Conservation (phyloP, 345 rosid genomes). For the Populus euphratica region DNA sequence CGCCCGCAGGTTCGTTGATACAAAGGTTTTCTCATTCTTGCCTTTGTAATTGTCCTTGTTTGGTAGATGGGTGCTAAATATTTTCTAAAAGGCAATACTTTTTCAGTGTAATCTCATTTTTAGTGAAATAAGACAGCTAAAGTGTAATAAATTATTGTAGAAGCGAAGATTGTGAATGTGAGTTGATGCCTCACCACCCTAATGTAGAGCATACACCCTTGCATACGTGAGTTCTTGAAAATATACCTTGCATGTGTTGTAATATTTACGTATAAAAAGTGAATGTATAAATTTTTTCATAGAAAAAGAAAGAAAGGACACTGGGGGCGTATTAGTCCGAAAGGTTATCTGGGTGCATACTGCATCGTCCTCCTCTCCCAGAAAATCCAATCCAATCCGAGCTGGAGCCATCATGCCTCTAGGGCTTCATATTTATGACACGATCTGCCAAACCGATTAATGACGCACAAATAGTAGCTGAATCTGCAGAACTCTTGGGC, state of each 20-base stretch:
- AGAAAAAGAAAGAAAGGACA: neutral
- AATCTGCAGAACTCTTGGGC: constrained; percentile 5
- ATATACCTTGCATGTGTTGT: neutral
- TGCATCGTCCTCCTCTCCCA: neutral
- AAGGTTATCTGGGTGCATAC: neutral
- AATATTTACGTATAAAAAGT: neutral
- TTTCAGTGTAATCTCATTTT: no score
- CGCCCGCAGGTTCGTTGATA: no score
- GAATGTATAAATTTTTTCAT: no score
- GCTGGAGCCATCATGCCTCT: neutral
- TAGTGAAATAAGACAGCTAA: no score
- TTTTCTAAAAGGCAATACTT: no score
- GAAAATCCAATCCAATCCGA: neutral
- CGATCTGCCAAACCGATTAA: neutral
- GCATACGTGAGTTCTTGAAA: neutral
- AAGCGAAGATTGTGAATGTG: no score
- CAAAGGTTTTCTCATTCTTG: no score
- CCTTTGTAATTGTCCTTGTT: no score
- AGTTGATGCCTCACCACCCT: no score
- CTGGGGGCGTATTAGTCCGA: neutral
- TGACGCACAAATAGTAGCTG: constrained; percentile 5
- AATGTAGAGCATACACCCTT: no score
- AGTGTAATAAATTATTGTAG: no score
- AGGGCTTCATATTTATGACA: neutral
- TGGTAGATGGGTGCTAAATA: no score